Base-by-base conservation (phyloP, 2,329 filamentous ascomycete species). In the Fusarium sp. region DNA sequence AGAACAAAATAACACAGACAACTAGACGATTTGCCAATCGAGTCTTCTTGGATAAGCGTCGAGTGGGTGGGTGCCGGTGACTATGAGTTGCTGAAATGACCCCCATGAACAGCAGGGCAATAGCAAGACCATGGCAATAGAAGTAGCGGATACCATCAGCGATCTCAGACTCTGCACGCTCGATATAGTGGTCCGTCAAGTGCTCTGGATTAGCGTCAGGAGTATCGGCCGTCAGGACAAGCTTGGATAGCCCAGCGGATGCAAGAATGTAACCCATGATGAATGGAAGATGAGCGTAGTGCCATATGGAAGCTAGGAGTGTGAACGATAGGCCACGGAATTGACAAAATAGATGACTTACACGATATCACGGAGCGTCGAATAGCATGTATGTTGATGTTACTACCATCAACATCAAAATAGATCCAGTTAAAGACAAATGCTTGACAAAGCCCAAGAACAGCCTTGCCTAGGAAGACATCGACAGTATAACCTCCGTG, bases 361-460 rank as follows among this genome's bases (percentile, higher is more conserved):
- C 82, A 78, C 5, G 82, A 78, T 20, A 74, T 49, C 3, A 80
- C 77, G 36, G 82, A 81, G 3, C 87, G 79, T 11, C 88, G 80
- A 56, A 91, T 90, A 10, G 88, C 88, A 75, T 90, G 88, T 0
- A 83, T 75, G 46, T 84, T 82, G 19, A 90, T 78, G 70, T 86
- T 85, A 56, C 80, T 80, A 17, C 79, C 82, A 73, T 89, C 88
- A 34, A 90, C 81, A 70, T 90, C 87, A 71, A 89, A 89, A 73
- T 89, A 89, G 11, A 89, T 80, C 85, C 86, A 88, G 70, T 88
- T 88, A 69, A 88, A 86, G 47, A 82, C 77, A 71, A 87, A 88
- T 0, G 85, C 85, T 68, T 88, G 86, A 4, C 86, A 77, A 1
- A 89, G 76, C 0, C 86, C 86, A 14, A 89, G 75, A 11, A 88